Conservation (phyloP, 2,329 filamentous ascomycete genomes). For the Paecilomyces sp. region DNA sequence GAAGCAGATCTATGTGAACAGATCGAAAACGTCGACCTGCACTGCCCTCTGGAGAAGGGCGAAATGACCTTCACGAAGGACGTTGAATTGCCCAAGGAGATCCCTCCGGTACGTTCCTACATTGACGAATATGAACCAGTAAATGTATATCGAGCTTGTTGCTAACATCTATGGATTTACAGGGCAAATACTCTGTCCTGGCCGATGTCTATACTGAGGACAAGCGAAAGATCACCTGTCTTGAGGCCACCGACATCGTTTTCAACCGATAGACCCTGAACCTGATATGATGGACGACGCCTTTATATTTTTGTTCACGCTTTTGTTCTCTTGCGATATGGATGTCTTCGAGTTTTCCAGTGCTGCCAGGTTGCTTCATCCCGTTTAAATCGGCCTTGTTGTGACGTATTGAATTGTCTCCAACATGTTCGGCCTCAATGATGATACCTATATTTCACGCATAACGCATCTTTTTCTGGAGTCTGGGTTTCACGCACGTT, state of each 20-base stretch:
- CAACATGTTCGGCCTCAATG: background rate
- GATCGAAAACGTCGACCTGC: conserved; percentile 75
- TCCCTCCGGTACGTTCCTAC: conserved; percentile 67
- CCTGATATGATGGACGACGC: background rate
- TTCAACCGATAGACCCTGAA: conserved; percentile 13
- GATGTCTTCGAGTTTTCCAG: conserved; percentile 1
- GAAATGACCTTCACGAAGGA: conserved; percentile 66
- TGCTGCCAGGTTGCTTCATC: background rate
- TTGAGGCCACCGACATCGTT: conserved; percentile 54
- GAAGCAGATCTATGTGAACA: conserved; percentile 82
- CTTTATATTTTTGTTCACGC: background rate
- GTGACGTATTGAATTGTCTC: background rate
- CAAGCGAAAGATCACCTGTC: conserved; percentile 71
- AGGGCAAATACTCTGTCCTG: conserved; percentile 85
- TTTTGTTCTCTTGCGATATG: background rate
- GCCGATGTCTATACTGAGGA: conserved; percentile 77
- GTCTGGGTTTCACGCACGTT: background rate
- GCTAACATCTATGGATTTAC: background rate
- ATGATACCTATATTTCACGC: background rate
- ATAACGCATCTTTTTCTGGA: background rate
- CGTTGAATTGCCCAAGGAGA: conserved; percentile 76
- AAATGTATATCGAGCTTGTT: background rate
- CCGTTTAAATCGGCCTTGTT: background rate
- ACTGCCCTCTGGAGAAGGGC: conserved; percentile 82
- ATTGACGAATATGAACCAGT: conserved; percentile 3